Evolutionary conservation across 2,329 filamentous ascomycete genomes (phyloP), one percentile per base, ranked within the genome.

Genomic region (Aspergillus brunneoviolaceus): DNA sequence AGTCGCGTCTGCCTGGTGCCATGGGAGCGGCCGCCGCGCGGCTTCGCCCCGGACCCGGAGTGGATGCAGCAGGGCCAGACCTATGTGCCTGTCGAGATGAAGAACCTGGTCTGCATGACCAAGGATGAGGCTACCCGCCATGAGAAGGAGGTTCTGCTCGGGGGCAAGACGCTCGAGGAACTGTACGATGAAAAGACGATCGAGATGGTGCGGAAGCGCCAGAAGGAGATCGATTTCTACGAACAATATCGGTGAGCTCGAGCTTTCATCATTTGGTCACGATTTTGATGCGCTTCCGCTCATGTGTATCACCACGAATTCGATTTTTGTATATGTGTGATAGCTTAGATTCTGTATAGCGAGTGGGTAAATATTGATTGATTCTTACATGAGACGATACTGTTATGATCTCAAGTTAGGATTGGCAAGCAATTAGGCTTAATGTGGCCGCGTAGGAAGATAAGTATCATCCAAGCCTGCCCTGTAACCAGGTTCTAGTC

Each of bases 21-120:
- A 58, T 99, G 95, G 95, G 80, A 82, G 63, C 87, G 82, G 65
- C 92, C 90, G 0, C 76, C 77, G 7, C 75, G 74, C 27, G 83
- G 84, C 25, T 90, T 86, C 64, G 80, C 85, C 59, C 78, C 84
- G 14, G 89, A 92, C 48, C 80, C 85, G 57, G 83, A 82, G 33
- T 85, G 86, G 47, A 83, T 75, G 52, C 69, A 75, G 51, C 72
- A 87, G n/a, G 86, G 88, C 23, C 93, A 98, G 74, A 96, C 90
- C 70, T 87, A 84, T 50, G 88, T 90, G n/a, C 84, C 82, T 2
- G 67, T 98, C 4, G 76, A 81, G 33, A 76, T 94, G 67, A 82
- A 84, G 29, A 88, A 96, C 50, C 72, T 97, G 61, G 92, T 96
- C 0, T 90, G 90, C 68, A 91, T 97, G 91, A 97, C 93, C 1